A percentile compares a stretch with the other conserved stretches of the same genome.
These are phyloP conservation scores for Globisporangium yorkense DNA, from an alignment of 352 stramenopile species.

Conservation along the genomic window DNA sequence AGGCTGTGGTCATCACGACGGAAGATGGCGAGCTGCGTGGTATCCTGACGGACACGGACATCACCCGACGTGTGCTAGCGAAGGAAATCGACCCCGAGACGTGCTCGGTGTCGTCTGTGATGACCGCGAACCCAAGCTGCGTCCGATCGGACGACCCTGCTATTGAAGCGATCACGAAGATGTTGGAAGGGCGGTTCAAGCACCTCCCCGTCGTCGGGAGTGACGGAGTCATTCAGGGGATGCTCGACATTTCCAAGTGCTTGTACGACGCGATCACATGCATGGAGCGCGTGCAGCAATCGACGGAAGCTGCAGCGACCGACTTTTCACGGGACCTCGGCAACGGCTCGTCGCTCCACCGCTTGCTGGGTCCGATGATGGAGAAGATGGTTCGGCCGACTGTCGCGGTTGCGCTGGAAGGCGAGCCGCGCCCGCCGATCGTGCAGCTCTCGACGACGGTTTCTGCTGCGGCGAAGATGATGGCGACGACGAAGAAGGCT, in stretches of 20 bases:
- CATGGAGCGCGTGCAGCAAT: conserved; percentile 85
- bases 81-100: conserved; percentile 77
- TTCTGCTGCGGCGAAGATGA: conserved; percentile 72
- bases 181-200: conserved; percentile 86
- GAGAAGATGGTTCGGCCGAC: conserved; percentile 87
- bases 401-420: conserved; percentile 73
- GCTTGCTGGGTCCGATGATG: conserved; percentile 80
- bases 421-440: conserved; percentile 72
- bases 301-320: conserved; percentile 64
- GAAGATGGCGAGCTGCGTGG: conserved; percentile 75
- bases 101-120: conserved; percentile 73
- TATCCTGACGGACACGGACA: conserved; percentile 85
- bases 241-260: conserved; percentile 90
- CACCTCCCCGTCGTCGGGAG: conserved; percentile 75
- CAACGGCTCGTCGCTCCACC: conserved; percentile 59
- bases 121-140: conserved; percentile 80
- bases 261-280: conserved; percentile 85
- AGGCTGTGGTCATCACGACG: conserved; percentile 84
- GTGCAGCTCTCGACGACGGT: conserved; percentile 69
- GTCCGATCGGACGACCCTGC: conserved; percentile 77
- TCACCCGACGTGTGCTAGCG: conserved; percentile 76
- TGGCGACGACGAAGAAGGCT: conserved; percentile 81
- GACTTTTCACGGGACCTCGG: conserved; percentile 80
- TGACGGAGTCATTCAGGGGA: conserved; percentile 67
- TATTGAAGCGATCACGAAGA: conserved; percentile 85